A percentile compares a stretch with the other conserved stretches of the same genome.
These are phyloP conservation scores for Chenopodium quinoa DNA, from an alignment of 148 eudicot species.

Conservation along the genomic window DNA sequence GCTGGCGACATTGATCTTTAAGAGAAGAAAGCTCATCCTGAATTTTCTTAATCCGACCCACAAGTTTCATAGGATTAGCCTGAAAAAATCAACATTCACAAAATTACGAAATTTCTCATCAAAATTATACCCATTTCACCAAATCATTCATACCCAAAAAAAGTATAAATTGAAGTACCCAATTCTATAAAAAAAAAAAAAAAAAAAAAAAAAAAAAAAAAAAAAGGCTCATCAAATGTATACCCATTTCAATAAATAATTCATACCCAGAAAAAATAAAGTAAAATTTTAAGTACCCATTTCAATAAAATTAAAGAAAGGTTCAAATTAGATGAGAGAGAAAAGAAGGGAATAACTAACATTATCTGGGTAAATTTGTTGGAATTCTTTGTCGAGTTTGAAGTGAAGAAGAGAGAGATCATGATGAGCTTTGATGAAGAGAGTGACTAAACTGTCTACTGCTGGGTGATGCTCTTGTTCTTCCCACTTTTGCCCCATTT, in stretches of 20 bases:
- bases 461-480: constrained; percentile 43
- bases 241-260: background rate
- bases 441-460: constrained; percentile 47
- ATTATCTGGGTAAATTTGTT: constrained; percentile 64
- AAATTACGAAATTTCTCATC: background rate
- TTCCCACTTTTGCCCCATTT: constrained; percentile 12
- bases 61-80: constrained; percentile 90
- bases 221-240: background rate
- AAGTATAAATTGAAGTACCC: background rate
- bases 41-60: constrained; percentile 70
- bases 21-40: constrained; percentile 67
- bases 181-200: background rate
- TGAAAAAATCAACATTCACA: constrained; percentile 24
- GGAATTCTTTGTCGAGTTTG: constrained; percentile 74
- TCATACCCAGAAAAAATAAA: background rate
- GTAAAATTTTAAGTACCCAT: background rate
- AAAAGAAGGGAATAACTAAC: constrained; percentile 41
- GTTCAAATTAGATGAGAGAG: background rate
- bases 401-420: constrained; percentile 59
- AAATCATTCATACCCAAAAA: background rate
- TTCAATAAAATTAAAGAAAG: background rate
- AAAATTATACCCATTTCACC: background rate
- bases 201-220: background rate
- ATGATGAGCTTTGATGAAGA: constrained; percentile 58
- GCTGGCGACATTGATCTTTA: constrained; percentile 80